Conservation (phyloP, 768 basidiomycete genomes). For the Russula sp. region DNA sequence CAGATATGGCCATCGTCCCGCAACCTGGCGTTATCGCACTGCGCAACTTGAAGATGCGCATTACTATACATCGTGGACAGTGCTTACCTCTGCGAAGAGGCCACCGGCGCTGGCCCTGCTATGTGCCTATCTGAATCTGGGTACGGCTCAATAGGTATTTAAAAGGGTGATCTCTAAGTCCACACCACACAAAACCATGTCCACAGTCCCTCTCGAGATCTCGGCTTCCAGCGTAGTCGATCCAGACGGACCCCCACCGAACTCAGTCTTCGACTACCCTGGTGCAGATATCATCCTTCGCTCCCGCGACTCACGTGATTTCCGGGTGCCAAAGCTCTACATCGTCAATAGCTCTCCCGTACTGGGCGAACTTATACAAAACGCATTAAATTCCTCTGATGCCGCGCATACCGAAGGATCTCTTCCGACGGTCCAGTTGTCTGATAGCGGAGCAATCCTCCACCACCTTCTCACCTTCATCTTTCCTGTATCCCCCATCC, state of each 20-base stretch:
- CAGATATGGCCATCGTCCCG: no score
- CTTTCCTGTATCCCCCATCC: background rate
- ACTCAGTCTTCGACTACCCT: background rate
- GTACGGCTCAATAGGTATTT: background rate
- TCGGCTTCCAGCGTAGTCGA: background rate
- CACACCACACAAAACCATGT: no score
- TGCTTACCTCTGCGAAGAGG: no score
- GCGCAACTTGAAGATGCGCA: no score
- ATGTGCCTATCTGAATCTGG: no score
- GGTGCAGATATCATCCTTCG: conserved; percentile 1
- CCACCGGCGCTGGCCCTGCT: no score
- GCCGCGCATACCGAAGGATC: background rate
- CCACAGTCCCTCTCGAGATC: background rate
- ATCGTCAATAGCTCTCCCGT: background rate
- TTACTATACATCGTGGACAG: no score
- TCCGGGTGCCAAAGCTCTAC: background rate
- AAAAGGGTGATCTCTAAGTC: background rate
- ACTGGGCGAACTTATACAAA: background rate
- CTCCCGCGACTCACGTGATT: background rate
- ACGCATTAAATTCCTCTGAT: background rate
- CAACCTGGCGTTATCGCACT: no score
- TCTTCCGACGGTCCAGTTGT: background rate
- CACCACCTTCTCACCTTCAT: conserved; percentile 9
- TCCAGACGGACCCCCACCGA: background rate
- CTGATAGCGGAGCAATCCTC: background rate